These are phyloP conservation scores for Blastocystis sp. DNA, from an alignment of 352 stramenopile species.

Conservation along the genomic window DNA sequence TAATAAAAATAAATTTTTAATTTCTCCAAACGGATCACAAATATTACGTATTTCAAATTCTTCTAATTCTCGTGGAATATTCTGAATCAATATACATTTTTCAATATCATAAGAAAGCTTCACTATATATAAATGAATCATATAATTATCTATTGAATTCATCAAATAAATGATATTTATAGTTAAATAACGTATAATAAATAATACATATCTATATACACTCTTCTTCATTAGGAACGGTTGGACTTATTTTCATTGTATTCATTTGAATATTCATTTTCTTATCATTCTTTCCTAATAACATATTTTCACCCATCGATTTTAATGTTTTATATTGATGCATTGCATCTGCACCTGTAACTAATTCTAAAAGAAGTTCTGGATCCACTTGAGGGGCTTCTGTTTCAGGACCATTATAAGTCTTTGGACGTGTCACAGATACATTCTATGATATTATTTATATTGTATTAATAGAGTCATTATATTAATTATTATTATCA, in stretches of 20 bases:
- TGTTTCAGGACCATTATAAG: conserved; percentile 31
- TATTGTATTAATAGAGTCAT: no score
- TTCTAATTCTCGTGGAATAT: conserved; percentile 20
- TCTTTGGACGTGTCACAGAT: conserved; percentile 27
- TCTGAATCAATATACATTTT: conserved; percentile 37
- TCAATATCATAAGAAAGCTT: conserved; percentile 15
- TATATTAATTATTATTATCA: no score
- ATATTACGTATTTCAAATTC: conserved; percentile 19
- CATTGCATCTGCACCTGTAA: conserved; percentile 24
- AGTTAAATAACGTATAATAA: no score
- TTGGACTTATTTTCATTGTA: no score
- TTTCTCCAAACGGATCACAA: conserved; percentile 18
- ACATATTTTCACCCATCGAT: conserved; percentile 11
- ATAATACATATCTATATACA: no score
- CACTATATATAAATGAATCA: neutral
- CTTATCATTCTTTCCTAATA: conserved; percentile 15
- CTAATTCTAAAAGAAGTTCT: conserved; percentile 27
- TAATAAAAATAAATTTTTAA: conserved; percentile 25
- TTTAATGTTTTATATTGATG: conserved; percentile 22
- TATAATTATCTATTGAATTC: neutral
- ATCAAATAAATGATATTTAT: no score
- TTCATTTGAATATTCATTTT: conserved; percentile 9
- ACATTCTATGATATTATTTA: conserved; percentile 15
- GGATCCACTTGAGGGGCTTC: conserved; percentile 26
- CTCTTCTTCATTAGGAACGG: no score